Conservation (phyloP, 192 early-diverging fungal genomes). For the Gigaspora rosea region DNA sequence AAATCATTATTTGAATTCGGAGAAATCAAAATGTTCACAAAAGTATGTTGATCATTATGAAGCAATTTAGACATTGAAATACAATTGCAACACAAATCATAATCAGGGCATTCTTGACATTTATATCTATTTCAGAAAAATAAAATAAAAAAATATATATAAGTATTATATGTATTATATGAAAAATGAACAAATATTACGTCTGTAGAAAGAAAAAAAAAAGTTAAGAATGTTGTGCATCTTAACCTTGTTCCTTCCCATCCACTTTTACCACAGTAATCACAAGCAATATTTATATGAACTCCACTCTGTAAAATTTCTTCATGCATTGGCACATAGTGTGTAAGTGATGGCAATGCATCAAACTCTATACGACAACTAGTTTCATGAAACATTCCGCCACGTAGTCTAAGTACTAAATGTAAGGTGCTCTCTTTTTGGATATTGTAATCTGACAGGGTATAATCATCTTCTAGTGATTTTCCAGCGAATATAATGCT, state of each 20-base stretch:
- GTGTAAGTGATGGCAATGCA: not conserved
- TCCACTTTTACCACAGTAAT: conserved; percentile 26
- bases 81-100: conserved; percentile 21
- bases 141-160: no score
- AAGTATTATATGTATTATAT: no score
- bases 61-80: conserved; percentile 23
- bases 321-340: not conserved
- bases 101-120: conserved; percentile 16
- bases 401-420: conserved; percentile 69
- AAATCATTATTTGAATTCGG: conserved; percentile 1
- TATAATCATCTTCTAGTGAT: conserved; percentile 70
- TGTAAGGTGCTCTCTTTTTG: conserved; percentile 69
- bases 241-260: conserved; percentile 30
- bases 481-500: conserved; percentile 75
- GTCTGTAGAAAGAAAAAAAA: not conserved
- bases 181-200: not conserved
- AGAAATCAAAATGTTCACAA: conserved; percentile 7
- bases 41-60: conserved; percentile 5
- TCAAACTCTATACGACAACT: no score
- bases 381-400: conserved; percentile 6
- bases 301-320: conserved; percentile 6
- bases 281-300: conserved; percentile 22
- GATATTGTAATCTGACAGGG: conserved; percentile 72
- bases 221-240: not conserved
- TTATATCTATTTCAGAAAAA: no score